Evolutionary conservation across 306 rosid genomes (phyloP), one percentile per base, ranked within the genome.

Genomic region (Begonia peltatifolia): DNA sequence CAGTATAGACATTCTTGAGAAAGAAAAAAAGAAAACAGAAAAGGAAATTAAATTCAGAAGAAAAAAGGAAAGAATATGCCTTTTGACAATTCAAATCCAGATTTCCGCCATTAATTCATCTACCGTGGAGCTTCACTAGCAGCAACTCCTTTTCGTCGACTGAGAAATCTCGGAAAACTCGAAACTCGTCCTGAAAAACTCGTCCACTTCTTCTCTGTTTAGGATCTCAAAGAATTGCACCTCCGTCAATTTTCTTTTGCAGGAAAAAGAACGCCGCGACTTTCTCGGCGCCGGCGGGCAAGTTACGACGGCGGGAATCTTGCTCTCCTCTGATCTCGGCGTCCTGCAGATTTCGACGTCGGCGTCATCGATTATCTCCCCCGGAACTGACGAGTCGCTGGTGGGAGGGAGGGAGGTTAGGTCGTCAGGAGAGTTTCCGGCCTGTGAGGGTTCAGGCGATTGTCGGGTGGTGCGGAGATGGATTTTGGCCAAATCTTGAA

Each of bases 261-360:
- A 71, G 5, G 73, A 41, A 1, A 63, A 42, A 0, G 48, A 73
- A 5, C 63, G 53, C 41, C 59, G 66, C 1, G 75, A 71, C 64
- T 74, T 78, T 59, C 63, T 54, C 3, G 84, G 84, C 8, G 84
- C 81, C 6, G 81, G 78, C 14, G 84, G 84, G 18, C 84, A 78
- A 49, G 59, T 53, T 12, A 71, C 13, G 46, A 71, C 42, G 23
- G 46, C 47, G 12, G 84, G 80, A 55, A 78, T 74, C 50, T 57
- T 67, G 57, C 69, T 47, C 12, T 68, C 68, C 22, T 57, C 63
- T 5, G 80, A 70, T 18, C 69, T 74, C 6, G 84, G 84, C 1
- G 84, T 74, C 49, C 65, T 71, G 42, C 81, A 78, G 13, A 13
- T 44, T 13, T 11, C 47, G 5, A 2, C 47, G 14, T 44, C 47